phyloP scores from a whole-genome alignment of 768 basidiomycete species.

The Pleurotus salmoneostramineus region DNA sequence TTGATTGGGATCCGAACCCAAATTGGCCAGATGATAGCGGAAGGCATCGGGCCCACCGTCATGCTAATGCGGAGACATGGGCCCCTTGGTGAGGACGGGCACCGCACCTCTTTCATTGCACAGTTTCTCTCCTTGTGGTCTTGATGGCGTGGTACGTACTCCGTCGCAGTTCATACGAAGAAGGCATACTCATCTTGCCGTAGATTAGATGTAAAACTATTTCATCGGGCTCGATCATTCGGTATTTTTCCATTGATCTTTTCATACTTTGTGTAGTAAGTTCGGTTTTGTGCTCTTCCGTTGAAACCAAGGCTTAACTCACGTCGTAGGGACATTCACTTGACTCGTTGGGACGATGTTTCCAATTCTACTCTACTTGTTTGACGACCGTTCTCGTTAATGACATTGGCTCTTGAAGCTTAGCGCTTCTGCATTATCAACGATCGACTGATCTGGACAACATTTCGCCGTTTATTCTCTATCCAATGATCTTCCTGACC shows the following conservation, averaged over 20 bases:
- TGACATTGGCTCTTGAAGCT: too few species aligned
- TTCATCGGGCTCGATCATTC: background rate
- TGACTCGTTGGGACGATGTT: too few species aligned
- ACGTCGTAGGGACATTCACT: too few species aligned
- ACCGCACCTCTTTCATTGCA: too few species aligned
- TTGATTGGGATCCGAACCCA: conserved; percentile 18
- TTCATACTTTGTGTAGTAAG: background rate
- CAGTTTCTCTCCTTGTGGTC: too few species aligned
- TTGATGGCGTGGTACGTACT: background rate
- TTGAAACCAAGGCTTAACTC: too few species aligned
- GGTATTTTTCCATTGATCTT: background rate
- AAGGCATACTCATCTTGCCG: background rate
- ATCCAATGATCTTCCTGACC: too few species aligned
- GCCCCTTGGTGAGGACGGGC: background rate
- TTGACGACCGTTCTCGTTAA: too few species aligned
- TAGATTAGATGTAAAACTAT: background rate
- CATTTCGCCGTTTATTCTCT: too few species aligned
- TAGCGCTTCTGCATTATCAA: too few species aligned
- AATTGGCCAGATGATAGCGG: background rate
- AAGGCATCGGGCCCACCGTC: background rate
- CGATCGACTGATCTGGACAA: too few species aligned
- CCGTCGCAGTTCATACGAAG: background rate
- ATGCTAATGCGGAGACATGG: background rate
- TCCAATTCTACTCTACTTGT: too few species aligned
- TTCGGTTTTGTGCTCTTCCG: background rate